Base-by-base conservation (phyloP, 352 stramenopile species). In the Pythium vanterpoolii region DNA sequence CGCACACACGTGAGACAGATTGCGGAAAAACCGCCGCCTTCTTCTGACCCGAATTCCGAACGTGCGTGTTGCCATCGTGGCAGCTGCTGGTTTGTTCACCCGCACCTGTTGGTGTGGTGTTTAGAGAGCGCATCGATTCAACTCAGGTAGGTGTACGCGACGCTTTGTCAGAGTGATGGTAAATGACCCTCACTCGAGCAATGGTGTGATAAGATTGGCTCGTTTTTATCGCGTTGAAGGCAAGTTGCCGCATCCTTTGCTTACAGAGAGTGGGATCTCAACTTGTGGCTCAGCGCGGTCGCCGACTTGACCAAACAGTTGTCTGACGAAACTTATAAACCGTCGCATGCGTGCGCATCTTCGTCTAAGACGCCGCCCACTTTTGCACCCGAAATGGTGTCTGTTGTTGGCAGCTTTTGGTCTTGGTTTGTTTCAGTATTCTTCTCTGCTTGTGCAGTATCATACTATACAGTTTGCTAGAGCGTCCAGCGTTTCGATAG, bases 191-290 rank as follows among this genome's bases (percentile, higher is more conserved):
- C 48, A 56, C 34, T 56, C 48, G 24, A 30, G 18, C 14, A 5
- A 24, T 16, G 24, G 16, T 34, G 46, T 36, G 21, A 45, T 19
- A 31, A 23, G 36, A 47, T 13, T n/a, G 30, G 34, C 46, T 56
- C 44, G 45, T 55, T 34, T 64, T 19, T 62, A 49, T 50, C 60
- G 31, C 43, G 18, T 28, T 24, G 40, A 61, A 60, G 50, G 34
- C 34, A n/a, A n/a, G n/a, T 45, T 34, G 56, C 33, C 45, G 36
- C 56, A 64, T 64, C 57, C 48, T 27, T 64, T 60, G 48, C 53
- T 40, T 59, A 53, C 52, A 62, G 52, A 59, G 52, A 56, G 60
- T 68, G 60, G 60, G 52, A 68, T 63, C 36, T 68, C 52, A 59
- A 68, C 68, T 72, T 64, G 45, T 68, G 54, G 60, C 56, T 64